phyloP scores from a whole-genome alignment of 2,329 filamentous ascomycete species.

The Microcyclosporella mali region DNA sequence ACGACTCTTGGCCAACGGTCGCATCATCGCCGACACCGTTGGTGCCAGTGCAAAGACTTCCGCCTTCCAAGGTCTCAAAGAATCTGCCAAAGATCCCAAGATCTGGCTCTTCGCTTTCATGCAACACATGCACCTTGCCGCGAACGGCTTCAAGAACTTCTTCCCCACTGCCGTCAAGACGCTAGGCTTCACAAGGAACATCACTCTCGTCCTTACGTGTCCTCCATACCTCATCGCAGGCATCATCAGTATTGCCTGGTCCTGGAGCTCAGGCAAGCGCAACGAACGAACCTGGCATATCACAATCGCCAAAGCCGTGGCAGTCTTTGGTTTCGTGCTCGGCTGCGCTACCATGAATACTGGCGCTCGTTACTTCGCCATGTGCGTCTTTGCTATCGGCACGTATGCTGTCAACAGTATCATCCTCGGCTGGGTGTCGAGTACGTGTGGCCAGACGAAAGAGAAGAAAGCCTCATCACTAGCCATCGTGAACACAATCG shows the following conservation, averaged over 20 bases:
- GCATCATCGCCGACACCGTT: constrained; percentile 49
- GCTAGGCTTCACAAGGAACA: constrained; percentile 43
- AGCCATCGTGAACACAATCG: constrained; percentile 46
- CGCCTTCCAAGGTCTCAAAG: constrained; percentile 44
- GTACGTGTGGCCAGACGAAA: constrained; percentile 43
- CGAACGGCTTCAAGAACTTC: constrained; percentile 48
- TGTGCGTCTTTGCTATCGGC: constrained; percentile 27
- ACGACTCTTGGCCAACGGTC: constrained; percentile 37
- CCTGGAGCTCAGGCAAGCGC: constrained; percentile 33
- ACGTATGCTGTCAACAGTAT: constrained; percentile 45
- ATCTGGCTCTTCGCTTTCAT: constrained; percentile 51
- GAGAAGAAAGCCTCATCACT: constrained; percentile 47
- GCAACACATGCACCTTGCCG: constrained; percentile 52
- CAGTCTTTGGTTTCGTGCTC: constrained; percentile 35
- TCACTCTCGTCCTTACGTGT: constrained; percentile 47
- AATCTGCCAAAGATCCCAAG: constrained; percentile 46
- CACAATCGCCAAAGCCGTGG: constrained; percentile 31
- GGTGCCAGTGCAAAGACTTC: constrained; percentile 41
- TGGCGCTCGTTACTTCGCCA: constrained; percentile 29
- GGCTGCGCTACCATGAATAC: constrained; percentile 34
- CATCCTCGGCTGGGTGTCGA: constrained; percentile 44
- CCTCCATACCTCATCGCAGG: constrained; percentile 31
- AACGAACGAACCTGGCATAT: constrained; percentile 39
- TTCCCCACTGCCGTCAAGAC: constrained; percentile 44
- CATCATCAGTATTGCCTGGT: constrained; percentile 27